Evolutionary conservation across 2,329 filamentous ascomycete species (phyloP).

Genomic region (Zymoseptoria crescenta): DNA sequence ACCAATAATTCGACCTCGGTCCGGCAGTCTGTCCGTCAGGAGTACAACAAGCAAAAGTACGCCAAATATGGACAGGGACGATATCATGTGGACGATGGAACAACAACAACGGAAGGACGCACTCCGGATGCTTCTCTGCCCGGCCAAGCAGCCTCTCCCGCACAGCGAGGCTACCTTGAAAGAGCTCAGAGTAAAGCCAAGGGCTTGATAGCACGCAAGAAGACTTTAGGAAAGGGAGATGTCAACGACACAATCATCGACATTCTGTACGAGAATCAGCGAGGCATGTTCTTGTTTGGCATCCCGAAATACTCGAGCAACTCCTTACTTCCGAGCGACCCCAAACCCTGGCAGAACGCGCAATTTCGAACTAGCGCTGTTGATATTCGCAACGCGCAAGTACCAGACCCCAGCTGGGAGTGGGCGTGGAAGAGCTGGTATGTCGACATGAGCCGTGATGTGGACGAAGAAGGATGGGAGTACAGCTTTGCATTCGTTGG

Average conservation of each 20-base stretch:
- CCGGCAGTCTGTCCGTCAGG: conserved; percentile 22
- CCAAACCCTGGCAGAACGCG: conserved; percentile 70
- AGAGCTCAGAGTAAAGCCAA: conserved; percentile 26
- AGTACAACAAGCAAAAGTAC: conserved; percentile 30
- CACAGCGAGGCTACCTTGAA: conserved; percentile 23
- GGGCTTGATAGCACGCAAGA: conserved; percentile 26
- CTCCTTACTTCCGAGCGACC: conserved; percentile 79
- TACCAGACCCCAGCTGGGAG: conserved; percentile 91
- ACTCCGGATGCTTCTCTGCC: conserved; percentile 7
- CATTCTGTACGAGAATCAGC: conserved; percentile 90
- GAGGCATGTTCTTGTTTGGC: conserved; percentile 83
- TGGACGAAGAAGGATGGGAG: conserved; percentile 90
- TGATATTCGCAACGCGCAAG: conserved; percentile 76
- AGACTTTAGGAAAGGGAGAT: conserved; percentile 22
- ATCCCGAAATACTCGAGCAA: conserved; percentile 80
- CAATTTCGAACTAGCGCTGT: conserved; percentile 51
- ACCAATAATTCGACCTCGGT: conserved; percentile 23
- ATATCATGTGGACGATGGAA: conserved; percentile 19
- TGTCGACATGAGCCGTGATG: conserved; percentile 69
- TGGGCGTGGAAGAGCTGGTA: conserved; percentile 73
- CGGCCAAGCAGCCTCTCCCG: conserved; percentile 13
- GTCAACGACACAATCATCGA: conserved; percentile 57
- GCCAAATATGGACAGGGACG: conserved; percentile 27
- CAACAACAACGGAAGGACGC: neutral
- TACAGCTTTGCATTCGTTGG: conserved; percentile 77